phyloP scores from a whole-genome alignment of 2,329 filamentous ascomycete species.

The Fusarium compactum region DNA sequence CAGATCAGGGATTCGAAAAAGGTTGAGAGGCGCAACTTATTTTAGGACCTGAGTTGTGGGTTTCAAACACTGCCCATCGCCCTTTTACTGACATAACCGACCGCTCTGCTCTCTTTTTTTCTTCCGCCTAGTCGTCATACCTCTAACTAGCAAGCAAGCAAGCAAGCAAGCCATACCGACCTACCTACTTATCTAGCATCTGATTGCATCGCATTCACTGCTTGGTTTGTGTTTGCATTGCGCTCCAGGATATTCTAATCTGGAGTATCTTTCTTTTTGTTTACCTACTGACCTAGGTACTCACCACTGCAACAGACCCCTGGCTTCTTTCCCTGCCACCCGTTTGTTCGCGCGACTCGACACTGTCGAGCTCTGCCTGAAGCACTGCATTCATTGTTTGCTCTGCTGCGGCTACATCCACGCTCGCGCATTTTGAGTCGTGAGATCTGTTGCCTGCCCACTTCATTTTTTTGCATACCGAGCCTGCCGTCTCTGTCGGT shows the following conservation, averaged over 20 bases:
- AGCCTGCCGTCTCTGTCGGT: constrained; percentile 21
- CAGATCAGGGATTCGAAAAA: constrained; percentile 21
- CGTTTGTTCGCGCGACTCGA: constrained; percentile 25
- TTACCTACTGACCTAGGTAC: not conserved
- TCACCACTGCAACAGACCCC: constrained; percentile 1
- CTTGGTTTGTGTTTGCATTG: constrained; percentile 15
- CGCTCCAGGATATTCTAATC: constrained; percentile 24
- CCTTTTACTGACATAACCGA: constrained; percentile 44
- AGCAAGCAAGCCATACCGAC: not conserved
- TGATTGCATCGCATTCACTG: constrained; percentile 32
- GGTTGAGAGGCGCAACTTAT: constrained; percentile 21
- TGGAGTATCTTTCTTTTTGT: constrained; percentile 33
- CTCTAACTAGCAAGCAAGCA: constrained; percentile 3
- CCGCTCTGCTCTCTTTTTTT: constrained; percentile 39
- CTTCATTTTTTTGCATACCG: constrained; percentile 7
- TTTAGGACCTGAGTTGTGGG: constrained; percentile 35
- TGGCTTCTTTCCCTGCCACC: constrained; percentile 7
- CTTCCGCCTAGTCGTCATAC: constrained; percentile 26
- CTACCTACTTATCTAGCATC: constrained; percentile 28
- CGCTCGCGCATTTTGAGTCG: constrained; percentile 28
- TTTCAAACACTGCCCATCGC: constrained; percentile 36
- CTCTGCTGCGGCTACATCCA: constrained; percentile 17
- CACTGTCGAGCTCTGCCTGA: constrained; percentile 33
- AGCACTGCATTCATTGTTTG: constrained; percentile 22
- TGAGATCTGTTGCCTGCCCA: constrained; percentile 17